These are phyloP conservation scores for Pichia sp. DNA, from an alignment of 1,139 yeast species.

Conservation along the genomic window DNA sequence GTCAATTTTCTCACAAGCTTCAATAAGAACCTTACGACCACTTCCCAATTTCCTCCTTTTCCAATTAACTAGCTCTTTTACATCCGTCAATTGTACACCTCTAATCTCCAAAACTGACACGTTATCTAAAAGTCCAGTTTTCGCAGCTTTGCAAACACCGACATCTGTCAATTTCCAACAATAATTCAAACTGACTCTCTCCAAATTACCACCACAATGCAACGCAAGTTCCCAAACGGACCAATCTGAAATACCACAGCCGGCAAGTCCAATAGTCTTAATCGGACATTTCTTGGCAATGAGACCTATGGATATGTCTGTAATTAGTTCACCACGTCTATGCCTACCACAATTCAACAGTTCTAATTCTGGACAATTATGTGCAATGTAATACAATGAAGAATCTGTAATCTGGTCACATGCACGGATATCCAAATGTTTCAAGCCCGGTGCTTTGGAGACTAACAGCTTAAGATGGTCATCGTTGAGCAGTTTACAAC, in stretches of 20 bases:
- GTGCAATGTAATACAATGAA: conserved; percentile 62
- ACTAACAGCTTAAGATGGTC: conserved; percentile 46
- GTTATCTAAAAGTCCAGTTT: conserved; percentile 45
- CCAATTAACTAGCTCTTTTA: conserved; percentile 61
- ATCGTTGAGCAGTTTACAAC: conserved; percentile 63
- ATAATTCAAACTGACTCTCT: conserved; percentile 71
- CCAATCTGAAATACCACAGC: conserved; percentile 72
- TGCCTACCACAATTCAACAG: conserved; percentile 77
- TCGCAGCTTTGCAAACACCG: conserved; percentile 58
- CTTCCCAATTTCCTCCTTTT: conserved; percentile 49
- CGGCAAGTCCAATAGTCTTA: conserved; percentile 80
- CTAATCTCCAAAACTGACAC: conserved; percentile 75
- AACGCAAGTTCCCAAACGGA: conserved; percentile 75
- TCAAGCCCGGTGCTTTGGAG: conserved; percentile 50
- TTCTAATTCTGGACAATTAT: conserved; percentile 47
- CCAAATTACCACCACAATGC: conserved; percentile 46
- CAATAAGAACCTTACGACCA: conserved; percentile 50
- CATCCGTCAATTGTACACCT: conserved; percentile 51
- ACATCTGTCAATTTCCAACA: conserved; percentile 61
- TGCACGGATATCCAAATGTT: conserved; percentile 71
- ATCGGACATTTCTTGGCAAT: conserved; percentile 50
- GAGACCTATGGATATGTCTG: conserved; percentile 60
- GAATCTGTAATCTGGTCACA: conserved; percentile 74
- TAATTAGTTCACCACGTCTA: conserved; percentile 55
- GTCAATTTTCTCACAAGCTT: conserved; percentile 68